Base-by-base conservation (phyloP, 371 early-diverging fungal genomes). In the Lichtheimia corymbifera region DNA sequence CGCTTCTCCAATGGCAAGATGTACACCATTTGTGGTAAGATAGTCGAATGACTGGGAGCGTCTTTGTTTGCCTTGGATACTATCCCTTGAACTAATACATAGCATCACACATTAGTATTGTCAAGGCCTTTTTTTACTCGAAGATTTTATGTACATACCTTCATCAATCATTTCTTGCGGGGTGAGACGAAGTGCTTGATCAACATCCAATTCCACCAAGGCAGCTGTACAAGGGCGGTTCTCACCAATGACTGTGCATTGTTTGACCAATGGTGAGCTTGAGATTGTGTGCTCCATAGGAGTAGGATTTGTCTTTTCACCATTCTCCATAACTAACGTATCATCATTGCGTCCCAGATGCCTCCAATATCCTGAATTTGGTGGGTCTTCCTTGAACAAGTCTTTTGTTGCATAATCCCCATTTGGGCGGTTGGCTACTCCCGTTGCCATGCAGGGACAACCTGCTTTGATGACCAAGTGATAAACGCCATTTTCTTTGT, bases 261-360 rank as follows among this genome's bases (percentile, higher is more conserved):
- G 61, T 1, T 47, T 41, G 14, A 77, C 54, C 30, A 71, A n/a
- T 3, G 56, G 60, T 9, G 17, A 50, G 15, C 54, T 50, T 2
- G 62, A 56, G 14, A 77, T 64, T 0, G 51, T 52, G 0, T 11
- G 47, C 52, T 77, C 77, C 60, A 77, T 70, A 3, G 71, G 68
- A 6, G 68, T 3, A 25, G 78, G 75, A 28, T 70, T 71, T 0
- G 71, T 67, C 60, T 77, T 77, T 60, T 77, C 73, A 2, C 75
- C 78, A 49, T 70, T 49, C 30, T 58, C 62, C 73, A 72, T 68
- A 17, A 68, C 44, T 6, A 74, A 18, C 0, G 59, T 63, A 59
- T 77, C 72, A 55, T 72, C 74, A 6, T 55, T 59, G 22, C 77
- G 64, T 9, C 77, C 70, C 6, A 58, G 4, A 20, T 70, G 65